These are phyloP conservation scores for Stenocarpella maydis DNA, from an alignment of 2,329 filamentous ascomycete species.

Conservation along the genomic window DNA sequence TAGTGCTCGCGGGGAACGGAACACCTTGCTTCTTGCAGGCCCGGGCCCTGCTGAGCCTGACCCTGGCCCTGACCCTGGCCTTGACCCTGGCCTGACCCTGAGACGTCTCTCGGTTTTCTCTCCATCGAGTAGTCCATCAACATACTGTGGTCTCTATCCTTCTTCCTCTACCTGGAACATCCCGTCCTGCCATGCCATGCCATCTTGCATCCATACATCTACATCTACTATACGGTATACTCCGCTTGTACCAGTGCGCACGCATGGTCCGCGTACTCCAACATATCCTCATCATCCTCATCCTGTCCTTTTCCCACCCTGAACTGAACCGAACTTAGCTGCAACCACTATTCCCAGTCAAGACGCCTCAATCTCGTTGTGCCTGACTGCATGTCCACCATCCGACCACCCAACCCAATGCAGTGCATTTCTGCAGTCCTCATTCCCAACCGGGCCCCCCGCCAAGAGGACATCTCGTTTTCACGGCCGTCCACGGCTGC, in stretches of 20 bases:
- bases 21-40: conserved; percentile 1
- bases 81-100: too few relatives aligned
- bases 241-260: background rate
- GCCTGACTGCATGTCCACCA: conserved; percentile 19
- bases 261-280: background rate
- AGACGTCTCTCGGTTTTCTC: too few relatives aligned
- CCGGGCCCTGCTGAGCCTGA: background rate
- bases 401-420: too few relatives aligned
- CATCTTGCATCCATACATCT: background rate
- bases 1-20: conserved; percentile 15
- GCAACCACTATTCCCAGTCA: conserved; percentile 20
- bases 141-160: too few relatives aligned
- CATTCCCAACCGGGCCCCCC: conserved; percentile 18
- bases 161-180: conserved; percentile 5
- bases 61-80: background rate
- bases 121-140: too few relatives aligned
- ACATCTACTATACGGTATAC: background rate
- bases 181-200: conserved; percentile 5
- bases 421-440: background rate
- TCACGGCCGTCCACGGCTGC: too few relatives aligned
- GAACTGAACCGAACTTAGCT: conserved; percentile 1
- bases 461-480: conserved; percentile 12
- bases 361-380: conserved; percentile 23
- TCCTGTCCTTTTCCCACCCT: background rate
- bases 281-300: background rate